Evolutionary conservation across 148 eudicot species (phyloP).

Genomic region (Cornus controversa): DNA sequence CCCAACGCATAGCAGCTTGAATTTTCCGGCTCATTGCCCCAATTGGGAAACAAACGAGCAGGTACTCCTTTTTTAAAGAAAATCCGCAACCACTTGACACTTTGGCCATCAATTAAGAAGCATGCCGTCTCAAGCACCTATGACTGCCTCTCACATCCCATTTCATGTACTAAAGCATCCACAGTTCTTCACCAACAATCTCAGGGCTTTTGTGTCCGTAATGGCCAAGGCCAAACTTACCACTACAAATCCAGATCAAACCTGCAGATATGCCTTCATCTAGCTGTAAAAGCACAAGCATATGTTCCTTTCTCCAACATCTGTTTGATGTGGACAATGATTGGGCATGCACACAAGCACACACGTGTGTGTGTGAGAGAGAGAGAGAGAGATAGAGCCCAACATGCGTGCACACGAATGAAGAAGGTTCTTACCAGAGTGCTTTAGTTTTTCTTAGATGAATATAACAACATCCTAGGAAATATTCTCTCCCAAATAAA

Average conservation of each 20-base stretch:
- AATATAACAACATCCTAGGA: background rate
- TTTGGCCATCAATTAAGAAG: background rate
- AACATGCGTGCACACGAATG: too few relatives aligned
- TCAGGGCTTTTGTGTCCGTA: too few relatives aligned
- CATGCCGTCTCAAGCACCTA: background rate
- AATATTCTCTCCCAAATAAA: background rate
- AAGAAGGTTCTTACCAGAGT: background rate
- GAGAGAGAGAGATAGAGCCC: background rate
- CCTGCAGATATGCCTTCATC: too few relatives aligned
- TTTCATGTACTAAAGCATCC: background rate
- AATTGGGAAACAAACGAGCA: background rate
- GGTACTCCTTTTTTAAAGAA: background rate
- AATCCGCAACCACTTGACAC: background rate
- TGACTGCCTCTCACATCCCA: background rate
- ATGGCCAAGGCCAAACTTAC: background rate
- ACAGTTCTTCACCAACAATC: background rate
- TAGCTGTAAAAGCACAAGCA: too few relatives aligned
- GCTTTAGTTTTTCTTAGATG: background rate
- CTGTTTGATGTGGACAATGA: too few relatives aligned
- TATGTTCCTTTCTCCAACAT: too few relatives aligned
- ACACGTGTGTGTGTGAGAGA: too few relatives aligned
- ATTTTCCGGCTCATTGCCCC: too few relatives aligned
- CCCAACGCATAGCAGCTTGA: background rate
- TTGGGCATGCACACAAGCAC: background rate
- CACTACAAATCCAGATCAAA: background rate